These are phyloP conservation scores for Brassica juncea DNA, from an alignment of 345 rosid species.

Conservation along the genomic window DNA sequence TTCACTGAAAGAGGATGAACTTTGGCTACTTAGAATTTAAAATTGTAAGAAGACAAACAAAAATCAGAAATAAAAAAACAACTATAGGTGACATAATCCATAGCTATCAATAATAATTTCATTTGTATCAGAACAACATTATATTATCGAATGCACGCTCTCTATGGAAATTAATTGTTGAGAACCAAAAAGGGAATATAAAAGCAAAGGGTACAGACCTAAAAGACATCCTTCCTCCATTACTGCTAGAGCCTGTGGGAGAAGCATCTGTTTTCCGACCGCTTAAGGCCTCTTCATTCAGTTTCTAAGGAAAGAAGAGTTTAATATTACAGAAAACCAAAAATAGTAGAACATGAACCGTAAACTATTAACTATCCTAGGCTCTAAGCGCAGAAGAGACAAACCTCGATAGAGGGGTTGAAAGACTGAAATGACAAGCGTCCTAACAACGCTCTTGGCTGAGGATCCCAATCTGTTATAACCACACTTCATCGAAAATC, in stretches of 20 bases:
- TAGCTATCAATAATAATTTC: background rate
- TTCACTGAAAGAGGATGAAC: slow-evolving; percentile 30
- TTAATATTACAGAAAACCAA: slow-evolving; percentile 27
- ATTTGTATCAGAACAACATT: slow-evolving; percentile 1
- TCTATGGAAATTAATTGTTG: background rate
- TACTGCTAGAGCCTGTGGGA: slow-evolving; percentile 44
- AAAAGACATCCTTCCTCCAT: slow-evolving; percentile 44
- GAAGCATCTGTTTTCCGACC: slow-evolving; percentile 44
- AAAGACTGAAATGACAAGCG: slow-evolving; percentile 95
- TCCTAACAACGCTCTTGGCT: slow-evolving; percentile 75
- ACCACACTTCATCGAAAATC: slow-evolving; percentile 56
- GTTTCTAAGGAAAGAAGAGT: slow-evolving; percentile 61
- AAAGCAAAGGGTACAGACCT: slow-evolving; percentile 46
- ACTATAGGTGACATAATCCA: background rate
- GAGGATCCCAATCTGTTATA: slow-evolving; percentile 91
- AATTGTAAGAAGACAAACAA: no score
- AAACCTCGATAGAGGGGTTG: slow-evolving; percentile 89
- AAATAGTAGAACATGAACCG: slow-evolving; percentile 23
- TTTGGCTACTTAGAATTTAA: background rate
- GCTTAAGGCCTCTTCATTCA: slow-evolving; percentile 59
- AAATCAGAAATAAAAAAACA: no score
- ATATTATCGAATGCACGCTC: background rate
- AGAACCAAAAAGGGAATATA: background rate
- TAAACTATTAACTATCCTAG: slow-evolving; percentile 15
- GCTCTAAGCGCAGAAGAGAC: slow-evolving; percentile 39